These are phyloP conservation scores for Rhododendron henanense DNA, from an alignment of 148 eudicot genomes.

Conservation along the genomic window DNA sequence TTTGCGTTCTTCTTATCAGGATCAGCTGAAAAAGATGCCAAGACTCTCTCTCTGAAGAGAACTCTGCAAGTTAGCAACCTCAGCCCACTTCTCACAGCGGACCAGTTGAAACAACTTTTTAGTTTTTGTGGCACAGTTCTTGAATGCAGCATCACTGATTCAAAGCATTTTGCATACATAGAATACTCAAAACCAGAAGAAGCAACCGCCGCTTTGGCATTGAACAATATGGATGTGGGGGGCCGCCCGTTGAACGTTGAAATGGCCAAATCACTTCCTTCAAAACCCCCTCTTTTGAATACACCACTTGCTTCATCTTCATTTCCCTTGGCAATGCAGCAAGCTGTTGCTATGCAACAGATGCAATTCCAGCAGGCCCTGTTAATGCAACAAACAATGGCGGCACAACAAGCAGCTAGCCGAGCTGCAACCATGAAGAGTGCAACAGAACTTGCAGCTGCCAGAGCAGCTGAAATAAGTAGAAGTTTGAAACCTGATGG, in stretches of 20 bases:
- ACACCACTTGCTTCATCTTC: conserved; percentile 57
- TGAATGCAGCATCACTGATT: conserved; percentile 81
- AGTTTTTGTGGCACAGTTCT: conserved; percentile 81
- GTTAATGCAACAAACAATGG: conserved; percentile 84
- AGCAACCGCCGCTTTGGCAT: conserved; percentile 80
- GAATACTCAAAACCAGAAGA: conserved; percentile 86
- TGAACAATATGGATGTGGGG: conserved; percentile 82
- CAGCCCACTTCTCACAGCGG: conserved; percentile 80
- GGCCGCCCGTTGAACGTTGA: conserved; percentile 96
- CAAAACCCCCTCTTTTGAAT: conserved; percentile 48
- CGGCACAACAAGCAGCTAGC: conserved; percentile 93
- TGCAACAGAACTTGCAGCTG: conserved; percentile 91
- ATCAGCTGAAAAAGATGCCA: conserved; percentile 52
- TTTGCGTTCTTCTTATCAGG: conserved; percentile 25
- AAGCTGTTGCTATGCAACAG: conserved; percentile 97
- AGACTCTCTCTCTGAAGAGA: conserved; percentile 54
- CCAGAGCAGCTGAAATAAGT: conserved; percentile 98
- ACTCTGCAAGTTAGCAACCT: conserved; percentile 98
- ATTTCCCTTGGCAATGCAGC: conserved; percentile 88
- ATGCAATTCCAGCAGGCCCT: conserved; percentile 98
- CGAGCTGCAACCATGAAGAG: conserved; percentile 90
- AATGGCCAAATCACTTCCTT: conserved; percentile 97
- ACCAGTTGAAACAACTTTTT: conserved; percentile 87
- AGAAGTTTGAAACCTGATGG: conserved; percentile 77
- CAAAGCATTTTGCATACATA: conserved; percentile 90